Evolutionary conservation across 352 stramenopile genomes (phyloP).

Genomic region (Peronospora belbahrii): DNA sequence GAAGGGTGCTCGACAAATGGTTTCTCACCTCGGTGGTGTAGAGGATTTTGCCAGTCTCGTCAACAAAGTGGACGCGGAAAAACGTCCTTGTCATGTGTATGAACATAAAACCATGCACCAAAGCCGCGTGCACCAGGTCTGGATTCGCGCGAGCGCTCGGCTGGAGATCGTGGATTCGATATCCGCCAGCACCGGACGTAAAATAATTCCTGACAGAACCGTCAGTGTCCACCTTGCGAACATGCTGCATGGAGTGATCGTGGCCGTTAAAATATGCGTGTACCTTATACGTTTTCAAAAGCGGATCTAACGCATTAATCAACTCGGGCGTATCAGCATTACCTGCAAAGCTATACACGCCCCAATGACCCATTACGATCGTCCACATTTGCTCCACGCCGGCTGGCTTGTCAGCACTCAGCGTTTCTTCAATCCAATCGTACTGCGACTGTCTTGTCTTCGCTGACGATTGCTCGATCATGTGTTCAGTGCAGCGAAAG

Average conservation of each 20-base stretch:
- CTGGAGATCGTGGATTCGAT: conserved; percentile 56
- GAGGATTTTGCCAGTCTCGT: conserved; percentile 55
- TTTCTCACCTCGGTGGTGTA: conserved; percentile 78
- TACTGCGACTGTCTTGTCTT: conserved; percentile 59
- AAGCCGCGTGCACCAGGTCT: conserved; percentile 71
- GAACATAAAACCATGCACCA: conserved; percentile 83
- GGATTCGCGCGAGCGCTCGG: conserved; percentile 55
- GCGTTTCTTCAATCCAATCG: conserved; percentile 61
- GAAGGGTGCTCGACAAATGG: conserved; percentile 7
- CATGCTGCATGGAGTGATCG: conserved; percentile 80
- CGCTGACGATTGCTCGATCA: conserved; percentile 68
- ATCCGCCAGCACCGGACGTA: conserved; percentile 69
- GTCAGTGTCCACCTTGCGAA: conserved; percentile 39
- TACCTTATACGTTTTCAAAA: conserved; percentile 76
- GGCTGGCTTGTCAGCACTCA: conserved; percentile 46
- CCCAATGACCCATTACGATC: conserved; percentile 79
- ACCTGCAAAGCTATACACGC: conserved; percentile 75
- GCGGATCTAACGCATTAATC: conserved; percentile 58
- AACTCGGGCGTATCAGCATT: conserved; percentile 76
- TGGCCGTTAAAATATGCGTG: conserved; percentile 86
- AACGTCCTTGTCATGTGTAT: conserved; percentile 53
- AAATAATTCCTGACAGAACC: conserved; percentile 66
- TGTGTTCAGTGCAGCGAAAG: conserved; percentile 61
- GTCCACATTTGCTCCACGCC: conserved; percentile 81
- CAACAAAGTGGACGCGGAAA: conserved; percentile 73